Base-by-base conservation (phyloP, 2,329 filamentous ascomycete species). In the Sphaerulina vaccinii region DNA sequence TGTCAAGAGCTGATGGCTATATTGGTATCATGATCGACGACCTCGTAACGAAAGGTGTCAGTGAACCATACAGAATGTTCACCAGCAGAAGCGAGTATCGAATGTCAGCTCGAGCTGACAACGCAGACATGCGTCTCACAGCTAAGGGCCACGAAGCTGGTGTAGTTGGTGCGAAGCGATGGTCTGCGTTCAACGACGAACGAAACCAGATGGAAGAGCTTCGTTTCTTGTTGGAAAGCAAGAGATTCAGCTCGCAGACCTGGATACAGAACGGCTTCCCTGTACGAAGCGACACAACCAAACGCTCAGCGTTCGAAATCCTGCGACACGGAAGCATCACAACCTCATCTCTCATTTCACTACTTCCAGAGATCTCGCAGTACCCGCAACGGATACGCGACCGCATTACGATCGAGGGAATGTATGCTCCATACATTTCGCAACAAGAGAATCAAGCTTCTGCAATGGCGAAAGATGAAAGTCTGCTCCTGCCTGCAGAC, bases 21-120 rank as follows among this genome's bases (percentile, higher is more conserved):
- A 97, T 99, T 65, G 93, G 93, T 60, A 87, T 99, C 73, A 96
- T 99, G 90, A 91, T 99, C 64, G 93, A 99, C 71, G 93, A 99
- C 68, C 82, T 99, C 32, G 85, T 95, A 66, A 97, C 92, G 18
- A 97, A 96, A 72, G 93, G 93, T 41, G 93, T 99, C 23, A 91
- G 88, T 2, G 93, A 99, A 68, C 93, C 93, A 1, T 99, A 99
- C 72, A 84, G 93, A 60, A 97, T 99, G 91, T 99, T 99, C 75
- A 99, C 93, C 2, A 88, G 88, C 5, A 84, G 93, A 58, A 95
- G 88, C 73, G 93, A 99, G 73, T 99, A 95, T 71, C 88, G 93
- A 56, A 91, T 99, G 80, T 89, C 86, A 37, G 84, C 90, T 2
- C 86, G 93, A 56, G 86, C 93, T 39, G 93, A 99, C 74, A 99